Percentiles rank a stretch among this genome's conserved stretches.
Conservation (phyloP, 2,329 filamentous ascomycete species). For the Falciphora oryzae region DNA sequence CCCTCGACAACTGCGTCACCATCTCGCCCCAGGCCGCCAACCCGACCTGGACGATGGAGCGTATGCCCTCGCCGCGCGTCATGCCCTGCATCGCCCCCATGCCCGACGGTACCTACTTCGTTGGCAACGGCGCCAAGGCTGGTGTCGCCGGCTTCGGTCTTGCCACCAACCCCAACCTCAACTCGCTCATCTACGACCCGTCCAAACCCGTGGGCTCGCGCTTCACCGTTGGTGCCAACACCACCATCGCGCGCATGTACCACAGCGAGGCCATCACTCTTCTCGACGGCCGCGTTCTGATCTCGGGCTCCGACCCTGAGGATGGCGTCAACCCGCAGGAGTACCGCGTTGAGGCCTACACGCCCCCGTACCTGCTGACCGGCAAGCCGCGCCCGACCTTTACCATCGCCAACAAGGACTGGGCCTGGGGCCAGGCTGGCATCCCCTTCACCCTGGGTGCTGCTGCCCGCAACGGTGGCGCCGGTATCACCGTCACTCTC, state of each 20-base stretch:
- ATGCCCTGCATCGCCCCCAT: conserved; percentile 48
- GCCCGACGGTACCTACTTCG: conserved; percentile 50
- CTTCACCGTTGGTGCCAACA: conserved; percentile 50
- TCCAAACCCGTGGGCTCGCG: conserved; percentile 37
- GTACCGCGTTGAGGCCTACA: conserved; percentile 48
- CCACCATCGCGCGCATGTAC: conserved; percentile 49
- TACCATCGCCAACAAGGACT: conserved; percentile 37
- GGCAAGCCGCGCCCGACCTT: conserved; percentile 3
- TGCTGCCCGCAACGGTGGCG: conserved; percentile 25
- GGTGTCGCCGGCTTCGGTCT: conserved; percentile 50
- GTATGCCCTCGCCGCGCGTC: conserved; percentile 52
- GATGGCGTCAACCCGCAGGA: conserved; percentile 41
- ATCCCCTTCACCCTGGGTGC: conserved; percentile 30
- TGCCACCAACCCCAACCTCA: conserved; percentile 38
- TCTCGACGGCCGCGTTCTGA: conserved; percentile 47
- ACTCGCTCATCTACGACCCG: conserved; percentile 50
- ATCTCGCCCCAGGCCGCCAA: conserved; percentile 43
- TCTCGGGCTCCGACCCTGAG: conserved; percentile 44
- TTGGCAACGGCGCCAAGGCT: conserved; percentile 45
- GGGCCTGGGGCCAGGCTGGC: conserved; percentile 34
- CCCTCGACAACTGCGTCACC: conserved; percentile 54
- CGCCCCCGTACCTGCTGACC: conserved; percentile 36
- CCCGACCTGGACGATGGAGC: conserved; percentile 49
- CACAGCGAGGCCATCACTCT: conserved; percentile 50
- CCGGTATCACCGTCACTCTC: conserved; percentile 35